Evolutionary conservation across 129 eudicot genomes (phyloP).

Genomic region (Scalesia atractyloides): DNA sequence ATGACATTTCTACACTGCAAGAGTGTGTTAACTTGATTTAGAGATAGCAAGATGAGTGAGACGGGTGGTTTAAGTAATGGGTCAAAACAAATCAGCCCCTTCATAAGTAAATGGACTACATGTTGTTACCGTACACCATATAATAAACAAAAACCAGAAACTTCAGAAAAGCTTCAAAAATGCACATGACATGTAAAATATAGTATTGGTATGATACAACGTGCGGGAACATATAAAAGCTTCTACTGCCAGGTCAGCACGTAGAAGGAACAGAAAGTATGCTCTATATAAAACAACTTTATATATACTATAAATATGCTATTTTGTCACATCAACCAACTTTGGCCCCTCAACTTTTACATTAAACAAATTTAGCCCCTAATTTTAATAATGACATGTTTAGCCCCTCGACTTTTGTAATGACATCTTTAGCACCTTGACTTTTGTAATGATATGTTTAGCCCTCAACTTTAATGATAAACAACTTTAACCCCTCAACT

Average conservation of each 20-base stretch:
- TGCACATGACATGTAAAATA: slow-evolving; percentile 5
- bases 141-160: slow-evolving; percentile 2
- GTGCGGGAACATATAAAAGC: background rate
- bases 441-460: too few relatives aligned
- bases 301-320: too few relatives aligned
- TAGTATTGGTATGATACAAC: background rate
- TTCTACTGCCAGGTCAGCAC: background rate
- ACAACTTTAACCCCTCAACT: too few relatives aligned
- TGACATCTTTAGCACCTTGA: too few relatives aligned
- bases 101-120: background rate
- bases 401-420: too few relatives aligned
- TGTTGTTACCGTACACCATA: slow-evolving; percentile 11
- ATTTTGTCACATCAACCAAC: too few relatives aligned
- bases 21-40: slow-evolving; percentile 11
- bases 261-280: slow-evolving; percentile 7
- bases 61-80: background rate
- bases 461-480: too few relatives aligned
- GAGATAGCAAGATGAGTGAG: background rate
- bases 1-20: slow-evolving; percentile 83
- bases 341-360: too few relatives aligned
- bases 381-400: too few relatives aligned
- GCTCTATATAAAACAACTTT: background rate
- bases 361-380: too few relatives aligned
- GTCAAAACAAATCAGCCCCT: background rate
- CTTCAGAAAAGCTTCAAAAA: background rate